Evolutionary conservation across 805 yeast species (phyloP).

Genomic region (Nakazawaea pomicola): DNA sequence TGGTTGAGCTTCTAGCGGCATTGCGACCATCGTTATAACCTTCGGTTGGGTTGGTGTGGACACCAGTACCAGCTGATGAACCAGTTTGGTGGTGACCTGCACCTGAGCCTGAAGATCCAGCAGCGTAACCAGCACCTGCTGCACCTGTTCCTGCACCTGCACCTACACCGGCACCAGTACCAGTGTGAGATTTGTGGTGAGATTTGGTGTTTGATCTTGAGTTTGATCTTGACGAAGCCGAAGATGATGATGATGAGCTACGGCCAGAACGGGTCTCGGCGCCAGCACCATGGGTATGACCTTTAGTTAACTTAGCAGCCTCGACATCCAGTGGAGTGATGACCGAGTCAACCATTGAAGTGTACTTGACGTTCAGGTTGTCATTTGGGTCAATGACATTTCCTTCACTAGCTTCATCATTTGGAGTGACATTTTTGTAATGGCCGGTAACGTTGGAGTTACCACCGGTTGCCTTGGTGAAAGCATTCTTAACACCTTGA

Average conservation of each 20-base stretch:
- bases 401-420: background rate
- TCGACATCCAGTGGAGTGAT: constrained; percentile 17
- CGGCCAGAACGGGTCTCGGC: too few species aligned
- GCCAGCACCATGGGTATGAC: too few species aligned
- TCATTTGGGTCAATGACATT: constrained; percentile 14
- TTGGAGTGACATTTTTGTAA: constrained; percentile 9
- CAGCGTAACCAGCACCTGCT: too few species aligned
- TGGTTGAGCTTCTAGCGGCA: background rate
- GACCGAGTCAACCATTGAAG: constrained; percentile 25
- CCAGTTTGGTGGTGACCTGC: too few species aligned
- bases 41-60: background rate
- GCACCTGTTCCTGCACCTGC: too few species aligned
- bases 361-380: constrained; percentile 18
- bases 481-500: constrained; percentile 2
- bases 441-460: constrained; percentile 6
- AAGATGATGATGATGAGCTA: constrained; percentile 2
- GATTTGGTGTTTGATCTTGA: too few species aligned
- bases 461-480: constrained; percentile 1
- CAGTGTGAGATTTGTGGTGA: background rate
- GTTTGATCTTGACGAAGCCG: too few species aligned
- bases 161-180: background rate
- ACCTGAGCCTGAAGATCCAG: too few species aligned
- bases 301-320: background rate
- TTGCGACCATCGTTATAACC: background rate
- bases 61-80: background rate